phyloP scores from a whole-genome alignment of 2,329 filamentous ascomycete genomes.

The Nemania sp. region DNA sequence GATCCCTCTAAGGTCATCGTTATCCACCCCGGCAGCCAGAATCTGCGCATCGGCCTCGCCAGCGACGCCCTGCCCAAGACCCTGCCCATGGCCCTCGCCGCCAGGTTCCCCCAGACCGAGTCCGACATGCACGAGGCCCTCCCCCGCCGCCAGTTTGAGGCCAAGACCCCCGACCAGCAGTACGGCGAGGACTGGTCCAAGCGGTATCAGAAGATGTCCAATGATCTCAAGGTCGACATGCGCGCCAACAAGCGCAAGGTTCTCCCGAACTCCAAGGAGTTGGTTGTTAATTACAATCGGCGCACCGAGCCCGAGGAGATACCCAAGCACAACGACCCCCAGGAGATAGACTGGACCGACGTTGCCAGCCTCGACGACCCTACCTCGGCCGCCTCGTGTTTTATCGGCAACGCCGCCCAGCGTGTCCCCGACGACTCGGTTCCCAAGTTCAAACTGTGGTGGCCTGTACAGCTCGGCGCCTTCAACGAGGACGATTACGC shows the following conservation, averaged over 20 bases:
- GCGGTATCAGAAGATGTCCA: slow-evolving; percentile 79
- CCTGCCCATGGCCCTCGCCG: slow-evolving; percentile 88
- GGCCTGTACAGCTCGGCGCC: slow-evolving; percentile 85
- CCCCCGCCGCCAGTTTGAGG: slow-evolving; percentile 69
- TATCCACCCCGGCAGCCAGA: slow-evolving; percentile 94
- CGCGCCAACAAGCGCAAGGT: slow-evolving; percentile 92
- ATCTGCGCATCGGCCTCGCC: slow-evolving; percentile 90
- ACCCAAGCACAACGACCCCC: slow-evolving; percentile 89
- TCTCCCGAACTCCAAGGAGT: slow-evolving; percentile 93
- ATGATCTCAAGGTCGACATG: slow-evolving; percentile 88
- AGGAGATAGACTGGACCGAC: slow-evolving; percentile 95
- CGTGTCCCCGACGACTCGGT: slow-evolving; percentile 87
- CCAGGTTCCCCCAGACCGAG: slow-evolving; percentile 76
- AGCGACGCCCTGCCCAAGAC: slow-evolving; percentile 94
- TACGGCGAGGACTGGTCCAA: slow-evolving; percentile 82
- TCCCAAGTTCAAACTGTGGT: slow-evolving; percentile 88
- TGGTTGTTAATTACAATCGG: slow-evolving; percentile 93
- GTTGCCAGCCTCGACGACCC: slow-evolving; percentile 68
- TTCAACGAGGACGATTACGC: slow-evolving; percentile 89
- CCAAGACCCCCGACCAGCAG: slow-evolving; percentile 70
- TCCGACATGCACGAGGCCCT: slow-evolving; percentile 80
- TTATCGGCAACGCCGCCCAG: slow-evolving; percentile 80
- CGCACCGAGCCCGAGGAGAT: slow-evolving; percentile 83
- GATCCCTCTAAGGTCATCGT: slow-evolving; percentile 91
- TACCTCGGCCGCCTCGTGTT: slow-evolving; percentile 62